These are phyloP conservation scores for Penicillium desertorum DNA, from an alignment of 495 filamentous ascomycete species.

Conservation along the genomic window DNA sequence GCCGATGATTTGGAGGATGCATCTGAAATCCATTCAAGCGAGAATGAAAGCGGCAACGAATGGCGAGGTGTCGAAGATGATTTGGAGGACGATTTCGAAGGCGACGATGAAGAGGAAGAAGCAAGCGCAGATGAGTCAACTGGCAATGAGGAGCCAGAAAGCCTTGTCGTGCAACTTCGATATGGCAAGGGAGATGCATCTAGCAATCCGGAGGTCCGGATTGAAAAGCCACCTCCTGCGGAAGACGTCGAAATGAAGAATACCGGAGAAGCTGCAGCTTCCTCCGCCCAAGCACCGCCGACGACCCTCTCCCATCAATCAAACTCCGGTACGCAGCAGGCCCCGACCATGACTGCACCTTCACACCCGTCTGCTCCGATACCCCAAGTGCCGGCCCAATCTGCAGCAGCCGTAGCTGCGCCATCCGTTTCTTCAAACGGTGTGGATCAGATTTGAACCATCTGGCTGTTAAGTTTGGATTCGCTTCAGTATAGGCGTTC, in stretches of 20 bases:
- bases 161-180: slow-evolving; percentile 66
- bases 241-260: slow-evolving; percentile 20
- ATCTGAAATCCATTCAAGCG: slow-evolving; percentile 55
- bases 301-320: not conserved
- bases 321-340: slow-evolving; percentile 2
- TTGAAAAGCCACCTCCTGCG: slow-evolving; percentile 25
- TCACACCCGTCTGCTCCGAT: slow-evolving; percentile 4
- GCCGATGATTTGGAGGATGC: slow-evolving; percentile 65
- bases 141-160: slow-evolving; percentile 54
- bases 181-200: slow-evolving; percentile 40
- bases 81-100: slow-evolving; percentile 65
- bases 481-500: not conserved
- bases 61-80: slow-evolving; percentile 72
- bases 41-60: slow-evolving; percentile 61
- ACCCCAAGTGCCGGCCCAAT: not conserved
- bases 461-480: slow-evolving; percentile 4
- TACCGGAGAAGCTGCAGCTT: slow-evolving; percentile 5
- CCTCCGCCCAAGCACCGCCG: slow-evolving; percentile 9
- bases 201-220: slow-evolving; percentile 18
- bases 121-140: slow-evolving; percentile 58
- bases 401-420: not conserved
- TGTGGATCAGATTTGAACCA: slow-evolving; percentile 4
- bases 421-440: slow-evolving; percentile 13
- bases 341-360: slow-evolving; percentile 1
- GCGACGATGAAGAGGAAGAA: slow-evolving; percentile 64